Conservation (phyloP, 805 yeast species). For the Torulaspora quercuum region DNA sequence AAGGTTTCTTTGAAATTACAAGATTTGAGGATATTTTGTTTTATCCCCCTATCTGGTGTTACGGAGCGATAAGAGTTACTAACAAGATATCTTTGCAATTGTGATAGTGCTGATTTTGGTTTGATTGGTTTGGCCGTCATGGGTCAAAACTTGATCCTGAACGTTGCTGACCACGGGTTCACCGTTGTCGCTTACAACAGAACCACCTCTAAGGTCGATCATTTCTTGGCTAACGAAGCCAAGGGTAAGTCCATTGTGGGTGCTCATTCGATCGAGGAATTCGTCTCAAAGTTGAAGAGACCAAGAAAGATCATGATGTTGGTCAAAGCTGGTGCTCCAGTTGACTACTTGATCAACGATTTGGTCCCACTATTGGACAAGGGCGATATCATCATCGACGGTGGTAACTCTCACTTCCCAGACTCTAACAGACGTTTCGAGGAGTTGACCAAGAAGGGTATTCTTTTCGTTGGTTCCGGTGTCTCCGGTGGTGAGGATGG, state of each 20-base stretch:
- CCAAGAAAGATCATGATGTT: conserved; percentile 93
- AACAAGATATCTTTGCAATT: not conserved
- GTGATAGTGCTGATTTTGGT: conserved; percentile 81
- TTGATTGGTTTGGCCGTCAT: conserved; percentile 99
- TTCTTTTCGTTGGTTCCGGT: conserved; percentile 96
- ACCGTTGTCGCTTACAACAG: conserved; percentile 98
- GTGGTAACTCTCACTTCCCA: conserved; percentile 99
- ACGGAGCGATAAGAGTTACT: not conserved
- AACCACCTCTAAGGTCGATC: conserved; percentile 93
- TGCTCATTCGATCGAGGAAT: conserved; percentile 88
- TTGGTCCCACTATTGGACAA: conserved; percentile 86
- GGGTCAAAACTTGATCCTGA: conserved; percentile 97
- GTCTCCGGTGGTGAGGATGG: conserved; percentile 99
- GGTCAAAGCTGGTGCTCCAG: conserved; percentile 96
- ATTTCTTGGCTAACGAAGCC: conserved; percentile 89
- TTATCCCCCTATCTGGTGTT: too few species aligned
- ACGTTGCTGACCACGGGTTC: conserved; percentile 98
- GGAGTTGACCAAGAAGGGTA: conserved; percentile 82
- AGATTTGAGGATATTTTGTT: too few species aligned
- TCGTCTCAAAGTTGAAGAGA: conserved; percentile 83
- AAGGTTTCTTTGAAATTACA: too few species aligned
- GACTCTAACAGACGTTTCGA: conserved; percentile 96
- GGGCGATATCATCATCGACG: conserved; percentile 98
- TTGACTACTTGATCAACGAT: conserved; percentile 85
- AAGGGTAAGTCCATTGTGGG: conserved; percentile 96